phyloP scores from a whole-genome alignment of 2,329 filamentous ascomycete genomes.

The Hypoxylon sp. region DNA sequence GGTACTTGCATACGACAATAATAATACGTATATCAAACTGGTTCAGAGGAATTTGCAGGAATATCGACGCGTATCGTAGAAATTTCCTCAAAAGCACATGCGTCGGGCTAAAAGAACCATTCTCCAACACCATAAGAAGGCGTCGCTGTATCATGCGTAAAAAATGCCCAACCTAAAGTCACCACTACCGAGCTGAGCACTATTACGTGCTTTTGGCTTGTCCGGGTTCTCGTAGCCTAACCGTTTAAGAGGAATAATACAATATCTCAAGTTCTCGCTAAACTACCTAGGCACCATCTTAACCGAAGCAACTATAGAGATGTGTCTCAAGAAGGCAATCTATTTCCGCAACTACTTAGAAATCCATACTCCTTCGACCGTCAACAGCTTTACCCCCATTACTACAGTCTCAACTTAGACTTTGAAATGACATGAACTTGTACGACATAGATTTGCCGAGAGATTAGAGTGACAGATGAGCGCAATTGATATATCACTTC shows the following conservation, averaged over 20 bases:
- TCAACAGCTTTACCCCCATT: neutral
- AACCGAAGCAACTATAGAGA: neutral
- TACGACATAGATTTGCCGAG: neutral
- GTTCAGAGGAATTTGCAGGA: neutral
- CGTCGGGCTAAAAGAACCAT: neutral
- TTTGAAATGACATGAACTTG: neutral
- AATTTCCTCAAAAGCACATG: neutral
- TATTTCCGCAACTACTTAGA: neutral
- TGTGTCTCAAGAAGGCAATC: neutral
- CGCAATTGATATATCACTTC: neutral
- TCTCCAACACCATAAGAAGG: neutral
- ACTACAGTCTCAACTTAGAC: neutral
- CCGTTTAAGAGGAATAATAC: neutral
- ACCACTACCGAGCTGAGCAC: neutral
- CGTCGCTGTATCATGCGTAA: neutral
- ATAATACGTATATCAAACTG: neutral
- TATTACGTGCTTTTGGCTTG: neutral
- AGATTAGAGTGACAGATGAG: neutral
- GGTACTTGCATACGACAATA: neutral
- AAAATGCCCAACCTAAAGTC: neutral
- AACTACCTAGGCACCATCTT: neutral
- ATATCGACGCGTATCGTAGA: neutral
- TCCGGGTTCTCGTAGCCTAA: neutral
- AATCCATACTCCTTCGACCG: neutral
- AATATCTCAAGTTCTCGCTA: neutral